These are phyloP conservation scores for Candida silvatica DNA, from an alignment of 805 yeast species.

Conservation along the genomic window DNA sequence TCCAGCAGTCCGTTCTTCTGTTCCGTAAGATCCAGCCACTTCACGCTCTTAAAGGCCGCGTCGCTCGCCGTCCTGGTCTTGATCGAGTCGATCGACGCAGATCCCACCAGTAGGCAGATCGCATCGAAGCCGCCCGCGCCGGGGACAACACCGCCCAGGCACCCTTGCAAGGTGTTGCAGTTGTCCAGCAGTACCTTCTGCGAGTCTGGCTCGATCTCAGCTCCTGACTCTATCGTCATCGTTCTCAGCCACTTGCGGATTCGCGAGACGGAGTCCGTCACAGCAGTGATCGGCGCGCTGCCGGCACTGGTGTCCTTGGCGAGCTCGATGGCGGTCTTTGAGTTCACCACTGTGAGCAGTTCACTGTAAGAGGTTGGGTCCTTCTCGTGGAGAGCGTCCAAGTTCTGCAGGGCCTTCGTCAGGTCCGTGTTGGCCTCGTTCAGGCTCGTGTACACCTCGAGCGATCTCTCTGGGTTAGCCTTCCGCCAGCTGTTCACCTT, in stretches of 20 bases:
- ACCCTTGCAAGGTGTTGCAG: conserved; percentile 56
- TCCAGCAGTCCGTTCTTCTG: conserved; percentile 48
- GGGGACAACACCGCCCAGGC: conserved; percentile 93
- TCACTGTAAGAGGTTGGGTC: conserved; percentile 29
- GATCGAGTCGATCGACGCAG: conserved; percentile 31
- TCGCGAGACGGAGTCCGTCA: conserved; percentile 31
- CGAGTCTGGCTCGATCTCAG: conserved; percentile 77
- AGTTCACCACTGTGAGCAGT: conserved; percentile 13
- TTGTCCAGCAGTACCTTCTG: conserved; percentile 67
- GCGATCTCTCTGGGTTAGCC: conserved; percentile 40
- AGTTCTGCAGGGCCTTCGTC: conserved; percentile 35
- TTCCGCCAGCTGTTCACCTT: conserved; percentile 67
- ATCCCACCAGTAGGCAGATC: conserved; percentile 59
- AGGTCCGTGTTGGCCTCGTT: conserved; percentile 51
- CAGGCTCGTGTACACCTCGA: conserved; percentile 43
- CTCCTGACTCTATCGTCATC: conserved; percentile 61
- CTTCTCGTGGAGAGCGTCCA: conserved; percentile 26
- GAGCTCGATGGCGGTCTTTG: conserved; percentile 10
- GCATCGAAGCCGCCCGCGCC: conserved; percentile 99
- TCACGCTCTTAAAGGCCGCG: conserved; percentile 34
- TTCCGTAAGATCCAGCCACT: conserved; percentile 63
- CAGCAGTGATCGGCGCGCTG: conserved; percentile 14
- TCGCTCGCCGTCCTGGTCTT: conserved; percentile 10
- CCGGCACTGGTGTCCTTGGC: conserved; percentile 2
- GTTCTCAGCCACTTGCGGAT: conserved; percentile 52